phyloP scores from a whole-genome alignment of 768 basidiomycete species.

The Russula sp. region DNA sequence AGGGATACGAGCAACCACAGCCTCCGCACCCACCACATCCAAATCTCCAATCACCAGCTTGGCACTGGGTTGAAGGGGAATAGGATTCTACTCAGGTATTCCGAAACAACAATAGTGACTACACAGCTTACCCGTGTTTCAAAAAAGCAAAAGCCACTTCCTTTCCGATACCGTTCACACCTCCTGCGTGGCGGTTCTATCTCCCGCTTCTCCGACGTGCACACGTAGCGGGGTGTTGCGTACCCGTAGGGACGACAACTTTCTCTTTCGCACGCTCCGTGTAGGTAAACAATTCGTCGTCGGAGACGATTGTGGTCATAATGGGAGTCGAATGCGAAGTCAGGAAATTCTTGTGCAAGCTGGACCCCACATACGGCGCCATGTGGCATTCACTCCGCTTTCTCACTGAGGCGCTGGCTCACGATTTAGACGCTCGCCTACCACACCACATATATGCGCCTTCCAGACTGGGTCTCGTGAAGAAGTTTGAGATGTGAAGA shows the following conservation, averaged over 20 bases:
- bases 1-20: constrained; percentile 13
- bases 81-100: not conserved
- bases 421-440: too few species aligned
- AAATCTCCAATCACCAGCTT: constrained; percentile 24
- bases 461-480: too few species aligned
- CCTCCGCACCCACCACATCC: constrained; percentile 9
- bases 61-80: not conserved
- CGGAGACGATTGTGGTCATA: constrained; percentile 26
- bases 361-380: not conserved
- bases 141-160: constrained; percentile 26
- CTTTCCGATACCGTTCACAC: constrained; percentile 28
- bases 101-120: not conserved
- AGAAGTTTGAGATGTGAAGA: too few species aligned
- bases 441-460: too few species aligned
- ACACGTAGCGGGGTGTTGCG: not conserved
- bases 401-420: too few species aligned
- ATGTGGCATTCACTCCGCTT: too few species aligned
- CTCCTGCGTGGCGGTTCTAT: constrained; percentile 17
- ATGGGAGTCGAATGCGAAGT: not conserved
- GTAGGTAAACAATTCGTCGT: constrained; percentile 24
- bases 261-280: constrained; percentile 26
- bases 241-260: constrained; percentile 29
- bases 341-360: not conserved
- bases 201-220: not conserved
- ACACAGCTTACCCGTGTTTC: constrained; percentile 23